Conservation (phyloP, 2,329 filamentous ascomycete genomes). For the Fonsecaea pugnacius region DNA sequence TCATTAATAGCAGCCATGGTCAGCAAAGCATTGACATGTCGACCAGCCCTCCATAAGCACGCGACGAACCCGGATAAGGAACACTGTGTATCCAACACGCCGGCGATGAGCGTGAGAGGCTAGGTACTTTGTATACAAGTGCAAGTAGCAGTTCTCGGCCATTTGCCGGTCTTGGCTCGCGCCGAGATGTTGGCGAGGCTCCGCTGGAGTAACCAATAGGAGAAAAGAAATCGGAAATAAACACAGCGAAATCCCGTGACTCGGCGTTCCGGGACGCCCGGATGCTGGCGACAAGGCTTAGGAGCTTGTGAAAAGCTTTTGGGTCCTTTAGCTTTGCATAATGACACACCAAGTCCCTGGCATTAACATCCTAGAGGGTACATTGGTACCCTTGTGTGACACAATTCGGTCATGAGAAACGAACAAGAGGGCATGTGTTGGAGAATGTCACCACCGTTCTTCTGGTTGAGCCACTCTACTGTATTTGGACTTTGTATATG, state of each 20-base stretch:
- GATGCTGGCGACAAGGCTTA: neutral
- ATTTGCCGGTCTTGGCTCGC: neutral
- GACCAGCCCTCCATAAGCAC: neutral
- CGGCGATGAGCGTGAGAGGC: no score
- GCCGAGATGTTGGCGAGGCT: neutral
- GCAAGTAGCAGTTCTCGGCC: neutral
- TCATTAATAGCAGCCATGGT: neutral
- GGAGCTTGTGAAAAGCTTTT: neutral
- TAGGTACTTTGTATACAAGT: no score
- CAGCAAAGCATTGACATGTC: neutral
- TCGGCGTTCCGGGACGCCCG: conserved; percentile 1
- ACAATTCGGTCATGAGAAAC: neutral
- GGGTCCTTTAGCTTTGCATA: neutral
- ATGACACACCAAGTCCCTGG: neutral
- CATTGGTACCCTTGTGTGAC: neutral
- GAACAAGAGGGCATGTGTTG: neutral
- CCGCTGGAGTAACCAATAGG: neutral
- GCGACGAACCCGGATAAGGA: neutral
- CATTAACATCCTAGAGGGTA: neutral
- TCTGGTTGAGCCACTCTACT: no score
- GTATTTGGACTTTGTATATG: neutral
- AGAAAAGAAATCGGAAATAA: neutral
- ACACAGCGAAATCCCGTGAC: neutral
- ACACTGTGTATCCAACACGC: neutral
- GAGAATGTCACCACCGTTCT: neutral